These are phyloP conservation scores for Ilex asprella DNA, from an alignment of 257 asterid species.

Conservation along the genomic window DNA sequence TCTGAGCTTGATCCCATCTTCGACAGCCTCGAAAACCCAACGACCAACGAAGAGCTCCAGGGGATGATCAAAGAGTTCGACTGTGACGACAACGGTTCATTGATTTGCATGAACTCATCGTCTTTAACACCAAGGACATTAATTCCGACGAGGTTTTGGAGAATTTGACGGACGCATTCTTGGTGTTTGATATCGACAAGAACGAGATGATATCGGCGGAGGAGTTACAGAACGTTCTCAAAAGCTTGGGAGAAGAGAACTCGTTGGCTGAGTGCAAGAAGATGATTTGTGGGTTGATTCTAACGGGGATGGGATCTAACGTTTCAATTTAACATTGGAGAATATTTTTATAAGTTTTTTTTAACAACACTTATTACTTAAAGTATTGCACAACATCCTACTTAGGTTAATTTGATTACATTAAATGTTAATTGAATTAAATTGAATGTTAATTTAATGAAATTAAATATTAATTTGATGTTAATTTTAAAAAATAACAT, in stretches of 20 bases:
- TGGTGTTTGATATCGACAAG: background rate
- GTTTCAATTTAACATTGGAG: too few species aligned
- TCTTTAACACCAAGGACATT: background rate
- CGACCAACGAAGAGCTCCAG: slow-evolving; percentile 15
- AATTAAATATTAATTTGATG: too few species aligned
- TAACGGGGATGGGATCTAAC: background rate
- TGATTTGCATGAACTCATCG: slow-evolving; percentile 22
- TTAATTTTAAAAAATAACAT: too few species aligned
- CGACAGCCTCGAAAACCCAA: slow-evolving; percentile 12
- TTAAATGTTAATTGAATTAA: too few species aligned
- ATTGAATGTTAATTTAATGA: too few species aligned
- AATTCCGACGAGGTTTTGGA: background rate
- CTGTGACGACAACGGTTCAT: slow-evolving; percentile 29
- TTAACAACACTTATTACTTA: too few species aligned
- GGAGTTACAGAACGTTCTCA: background rate
- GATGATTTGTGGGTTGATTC: background rate
- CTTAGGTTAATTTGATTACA: too few species aligned
- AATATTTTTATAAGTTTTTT: too few species aligned
- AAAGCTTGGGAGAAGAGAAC: background rate
- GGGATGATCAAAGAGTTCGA: slow-evolving; percentile 22
- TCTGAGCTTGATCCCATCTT: slow-evolving; percentile 15
- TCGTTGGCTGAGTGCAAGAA: slow-evolving; percentile 2
- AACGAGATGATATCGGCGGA: background rate
- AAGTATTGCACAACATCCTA: too few species aligned
- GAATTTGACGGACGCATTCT: background rate